These are phyloP conservation scores for Trichodelitschia bisporula DNA, from an alignment of 495 filamentous ascomycete genomes.

Conservation along the genomic window DNA sequence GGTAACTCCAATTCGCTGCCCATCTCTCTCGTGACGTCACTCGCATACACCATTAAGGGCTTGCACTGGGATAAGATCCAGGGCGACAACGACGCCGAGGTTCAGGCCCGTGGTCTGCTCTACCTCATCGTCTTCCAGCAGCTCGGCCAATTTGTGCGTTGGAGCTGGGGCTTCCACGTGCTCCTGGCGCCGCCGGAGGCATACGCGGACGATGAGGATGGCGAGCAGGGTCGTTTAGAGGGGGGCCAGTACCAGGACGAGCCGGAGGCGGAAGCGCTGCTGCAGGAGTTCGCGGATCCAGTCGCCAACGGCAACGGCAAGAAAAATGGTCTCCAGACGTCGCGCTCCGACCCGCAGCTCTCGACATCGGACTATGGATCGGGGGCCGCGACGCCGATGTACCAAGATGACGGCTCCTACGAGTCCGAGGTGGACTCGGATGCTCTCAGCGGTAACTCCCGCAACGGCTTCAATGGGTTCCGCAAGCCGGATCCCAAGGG, in stretches of 20 bases:
- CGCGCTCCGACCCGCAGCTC: too few relatives aligned
- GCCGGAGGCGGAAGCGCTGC: constrained; percentile 13
- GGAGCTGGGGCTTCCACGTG: constrained; percentile 96
- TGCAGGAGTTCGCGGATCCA: too few relatives aligned
- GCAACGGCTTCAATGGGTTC: too few relatives aligned
- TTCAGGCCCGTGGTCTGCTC: constrained; percentile 77
- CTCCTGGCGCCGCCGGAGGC: constrained; percentile 59
- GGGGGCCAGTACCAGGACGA: constrained; percentile 47
- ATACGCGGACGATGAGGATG: constrained; percentile 25
- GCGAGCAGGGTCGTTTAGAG: constrained; percentile 25
- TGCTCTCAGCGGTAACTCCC: too few relatives aligned
- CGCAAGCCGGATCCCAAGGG: too few relatives aligned
- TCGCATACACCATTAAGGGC: constrained; percentile 74
- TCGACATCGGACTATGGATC: constrained; percentile 9
- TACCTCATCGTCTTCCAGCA: constrained; percentile 97
- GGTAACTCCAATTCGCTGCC: constrained; percentile 96
- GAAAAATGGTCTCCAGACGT: constrained; percentile 13
- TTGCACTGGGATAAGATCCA: constrained; percentile 82
- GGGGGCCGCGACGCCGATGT: constrained; percentile 9
- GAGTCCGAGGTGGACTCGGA: too few relatives aligned
- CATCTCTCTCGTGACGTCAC: constrained; percentile 81
- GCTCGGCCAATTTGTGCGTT: constrained; percentile 78
- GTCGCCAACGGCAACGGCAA: constrained; percentile 16
- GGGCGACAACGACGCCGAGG: constrained; percentile 85
- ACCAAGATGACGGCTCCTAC: too few relatives aligned